Base-by-base conservation (phyloP, 208 protist genomes). In the Leishmania turanica region DNA sequence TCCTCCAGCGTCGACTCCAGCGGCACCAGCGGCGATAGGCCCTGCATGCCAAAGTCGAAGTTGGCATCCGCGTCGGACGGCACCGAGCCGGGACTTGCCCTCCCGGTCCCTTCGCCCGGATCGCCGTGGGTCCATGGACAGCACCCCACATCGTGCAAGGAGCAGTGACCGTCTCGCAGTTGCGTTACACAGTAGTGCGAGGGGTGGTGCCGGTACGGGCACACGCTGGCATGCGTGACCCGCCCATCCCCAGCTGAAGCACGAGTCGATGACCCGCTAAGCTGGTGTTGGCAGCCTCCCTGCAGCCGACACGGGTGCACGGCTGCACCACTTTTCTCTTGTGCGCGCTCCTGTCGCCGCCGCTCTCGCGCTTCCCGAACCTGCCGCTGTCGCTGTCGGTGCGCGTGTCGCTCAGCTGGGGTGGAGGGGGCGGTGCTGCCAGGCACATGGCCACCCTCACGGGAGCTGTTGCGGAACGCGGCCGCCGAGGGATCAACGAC, bases 81-180 rank as follows among this genome's bases (percentile, higher is more conserved):
- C 54, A 53, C 13, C 42, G 37, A 45, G n/a, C 42, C 19, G 2
- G 70, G 8, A 34, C 17, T 53, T 34, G n/a, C 37, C 34, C 58
- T 34, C 13, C 9, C 65, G 2, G 6, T 21, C 42, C 80, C 74
- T 34, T 79, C 62, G 15, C 73, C 72, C 0, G 78, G 78, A 58
- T 82, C 77, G 60, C 79, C 78, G 83, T 95, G 91, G 27, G 76
- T 81, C 87, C 87, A 95, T 4, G 91, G 91, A 60, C 91, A 95
- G 71, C 83, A 84, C 75, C 88, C 86, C 58, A 79, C 45, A 17
- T 82, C 45, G 31, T 80, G 75, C 53, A 85, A 73, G 11, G 78
- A 76, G 73, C 91, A 95, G 70, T 47, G 27, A 11, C 89, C 91
- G 24, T 81, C n/a, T 7, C 82, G 79, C 40, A 92, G 80, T 77